Conservation (phyloP, 495 filamentous ascomycete species). For the Aspergillus coremiiformis region DNA sequence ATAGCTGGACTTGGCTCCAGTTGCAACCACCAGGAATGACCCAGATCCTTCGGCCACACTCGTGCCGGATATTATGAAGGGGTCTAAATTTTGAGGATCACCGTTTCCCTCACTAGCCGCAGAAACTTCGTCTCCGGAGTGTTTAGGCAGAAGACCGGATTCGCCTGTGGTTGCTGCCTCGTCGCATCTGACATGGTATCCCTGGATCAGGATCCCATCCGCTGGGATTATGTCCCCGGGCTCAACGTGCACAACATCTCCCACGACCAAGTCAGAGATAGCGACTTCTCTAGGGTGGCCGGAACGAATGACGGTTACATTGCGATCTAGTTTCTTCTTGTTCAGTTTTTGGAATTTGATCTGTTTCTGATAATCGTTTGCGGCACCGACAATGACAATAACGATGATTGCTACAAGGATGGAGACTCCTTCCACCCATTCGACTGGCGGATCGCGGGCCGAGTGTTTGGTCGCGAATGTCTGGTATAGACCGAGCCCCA, state of each 20-base stretch:
- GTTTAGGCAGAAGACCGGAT: conserved; percentile 58
- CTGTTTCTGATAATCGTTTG: conserved; percentile 61
- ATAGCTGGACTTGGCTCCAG: conserved; percentile 68
- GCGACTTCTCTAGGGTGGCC: conserved; percentile 59
- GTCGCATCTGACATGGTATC: conserved; percentile 58
- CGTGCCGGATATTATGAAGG: conserved; percentile 69
- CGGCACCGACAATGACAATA: conserved; percentile 52
- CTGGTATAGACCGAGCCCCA: conserved; percentile 58
- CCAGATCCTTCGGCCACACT: conserved; percentile 77
- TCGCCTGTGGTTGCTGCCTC: conserved; percentile 67
- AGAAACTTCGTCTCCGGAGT: conserved; percentile 47
- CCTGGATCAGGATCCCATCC: conserved; percentile 59
- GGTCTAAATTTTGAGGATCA: conserved; percentile 15
- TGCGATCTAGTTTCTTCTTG: conserved; percentile 51
- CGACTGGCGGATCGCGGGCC: conserved; percentile 37
- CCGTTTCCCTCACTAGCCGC: conserved; percentile 29
- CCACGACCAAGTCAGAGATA: conserved; percentile 63
- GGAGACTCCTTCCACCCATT: conserved; percentile 63
- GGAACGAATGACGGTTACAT: conserved; percentile 59
- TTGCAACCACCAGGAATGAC: conserved; percentile 66
- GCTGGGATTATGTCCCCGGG: conserved; percentile 70
- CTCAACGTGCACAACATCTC: conserved; percentile 67
- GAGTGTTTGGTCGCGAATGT: conserved; percentile 27
- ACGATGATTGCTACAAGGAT: conserved; percentile 61
- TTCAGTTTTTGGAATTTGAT: conserved; percentile 52